Base-by-base conservation (phyloP, 768 basidiomycete species). In the Tricholoma sp. region DNA sequence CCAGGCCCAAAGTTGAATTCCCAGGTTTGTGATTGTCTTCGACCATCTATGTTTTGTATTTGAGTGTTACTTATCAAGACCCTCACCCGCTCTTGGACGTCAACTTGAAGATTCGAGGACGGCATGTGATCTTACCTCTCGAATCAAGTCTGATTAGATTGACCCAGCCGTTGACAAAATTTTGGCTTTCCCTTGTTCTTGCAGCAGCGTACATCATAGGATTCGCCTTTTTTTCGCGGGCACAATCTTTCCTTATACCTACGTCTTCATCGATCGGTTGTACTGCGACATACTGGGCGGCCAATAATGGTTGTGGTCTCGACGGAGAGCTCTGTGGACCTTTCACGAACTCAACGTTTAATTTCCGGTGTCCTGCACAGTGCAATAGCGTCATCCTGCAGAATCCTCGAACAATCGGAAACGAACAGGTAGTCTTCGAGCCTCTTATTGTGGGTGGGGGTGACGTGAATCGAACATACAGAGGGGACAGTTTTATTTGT, bases 371-470 rank as follows among this genome's bases (percentile, higher is more conserved):
- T 67, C 91, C 90, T 4, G 86, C 89, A 4, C 82, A 82, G 53
- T 89, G 89, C 63, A 72, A 76, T 49, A 71, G 70, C 21, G 82
- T 86, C 45, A 79, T 85, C 45, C 73, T 92, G 41, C 81, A 84
- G 62, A 92, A 93, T 65, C 83, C 85, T 14, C 77, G 89, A 52
- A 82, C 88, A 0, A 79, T 95, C 22, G 92, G 93, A 21, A 69
- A 82, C 50, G 71, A 82, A 55, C 76, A 85, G 59, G 76, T 86
- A 34, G 82, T 81, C 47, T 89, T 83, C 61, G 79, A 82, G 19
- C 90, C 91, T 6, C 75, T 94, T 21, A 77, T 94, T 49, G 87
- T 94, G 1, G 92, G 93, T n/a, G 93, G 93, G 16, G 90, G 91
- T 2, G 91, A 92, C 71, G 59, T 59, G 0, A 76, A 84, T 49